A percentile compares a stretch with the other conserved stretches of the same genome.
phyloP scores from a whole-genome alignment of 495 filamentous ascomycete genomes.

The Xanthoparmelia taractica region DNA sequence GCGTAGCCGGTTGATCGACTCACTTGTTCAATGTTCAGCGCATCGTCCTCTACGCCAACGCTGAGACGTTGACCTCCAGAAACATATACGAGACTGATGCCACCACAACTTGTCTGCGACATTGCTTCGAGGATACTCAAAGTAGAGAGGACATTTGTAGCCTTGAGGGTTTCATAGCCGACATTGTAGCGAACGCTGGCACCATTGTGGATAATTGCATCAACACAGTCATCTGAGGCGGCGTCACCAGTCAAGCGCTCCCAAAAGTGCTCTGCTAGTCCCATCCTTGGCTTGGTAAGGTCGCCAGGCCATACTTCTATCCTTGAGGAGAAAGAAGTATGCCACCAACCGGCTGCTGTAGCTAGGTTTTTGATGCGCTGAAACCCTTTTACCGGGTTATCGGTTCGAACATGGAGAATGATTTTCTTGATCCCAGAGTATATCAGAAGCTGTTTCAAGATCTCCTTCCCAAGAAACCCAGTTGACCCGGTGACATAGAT shows the following conservation, averaged over 20 bases:
- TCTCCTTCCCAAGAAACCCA: conserved; percentile 32
- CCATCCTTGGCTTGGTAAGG: conserved; percentile 26
- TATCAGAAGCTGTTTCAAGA: conserved; percentile 25
- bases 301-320: conserved; percentile 32
- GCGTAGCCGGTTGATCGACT: conserved; percentile 25
- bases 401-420: conserved; percentile 27
- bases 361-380: conserved; percentile 24
- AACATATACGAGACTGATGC: conserved; percentile 24
- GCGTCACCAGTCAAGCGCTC: conserved; percentile 16
- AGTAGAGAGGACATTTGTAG: conserved; percentile 29
- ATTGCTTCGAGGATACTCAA: conserved; percentile 22
- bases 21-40: conserved; percentile 10
- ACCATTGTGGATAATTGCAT: conserved; percentile 33
- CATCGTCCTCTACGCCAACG: conserved; percentile 12
- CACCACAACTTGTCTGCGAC: conserved; percentile 2
- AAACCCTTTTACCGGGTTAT: conserved; percentile 17
- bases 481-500: conserved; percentile 31
- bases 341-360: conserved; percentile 25
- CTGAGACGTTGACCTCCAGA: conserved; percentile 28
- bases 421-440: conserved; percentile 19
- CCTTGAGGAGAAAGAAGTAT: conserved; percentile 7
- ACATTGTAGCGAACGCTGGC: conserved; percentile 30
- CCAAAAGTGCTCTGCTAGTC: conserved; percentile 24
- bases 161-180: conserved; percentile 22
- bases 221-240: conserved; percentile 15